A percentile compares a stretch with the other conserved stretches of the same genome.
Evolutionary conservation across 495 filamentous ascomycete genomes (phyloP).

Genomic region (Neurospora sp.): DNA sequence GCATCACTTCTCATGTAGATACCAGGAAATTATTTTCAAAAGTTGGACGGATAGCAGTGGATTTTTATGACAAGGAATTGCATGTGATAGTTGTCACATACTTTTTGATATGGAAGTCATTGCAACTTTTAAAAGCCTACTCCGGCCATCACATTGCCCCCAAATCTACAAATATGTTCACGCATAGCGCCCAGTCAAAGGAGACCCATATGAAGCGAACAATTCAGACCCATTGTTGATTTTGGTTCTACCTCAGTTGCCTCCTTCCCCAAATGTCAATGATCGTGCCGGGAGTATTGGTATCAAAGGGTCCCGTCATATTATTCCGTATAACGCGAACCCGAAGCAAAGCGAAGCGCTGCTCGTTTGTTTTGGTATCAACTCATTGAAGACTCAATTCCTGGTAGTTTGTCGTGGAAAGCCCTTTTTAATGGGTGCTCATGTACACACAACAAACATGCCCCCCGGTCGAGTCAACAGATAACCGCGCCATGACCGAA

Average conservation of each 20-base stretch:
- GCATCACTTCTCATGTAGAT: no score
- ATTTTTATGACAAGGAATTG: not conserved
- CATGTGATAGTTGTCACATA: not conserved
- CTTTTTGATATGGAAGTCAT: not conserved
- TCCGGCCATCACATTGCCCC: not conserved
- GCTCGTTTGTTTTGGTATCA: not conserved
- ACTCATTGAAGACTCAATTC: conserved; percentile 1
- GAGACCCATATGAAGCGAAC: not conserved
- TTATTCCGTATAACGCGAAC: not conserved
- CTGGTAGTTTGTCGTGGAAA: not conserved
- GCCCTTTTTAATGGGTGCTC: not conserved
- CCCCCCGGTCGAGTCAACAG: conserved; percentile 2
- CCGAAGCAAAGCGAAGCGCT: not conserved
- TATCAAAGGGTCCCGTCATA: not conserved
- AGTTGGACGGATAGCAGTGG: not conserved
- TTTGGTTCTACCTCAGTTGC: not conserved
- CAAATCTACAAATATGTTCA: not conserved
- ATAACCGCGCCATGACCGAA: conserved; percentile 23
- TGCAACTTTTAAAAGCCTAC: not conserved
- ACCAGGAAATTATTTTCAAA: no score
- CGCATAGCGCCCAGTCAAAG: not conserved
- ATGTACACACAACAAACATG: not conserved
- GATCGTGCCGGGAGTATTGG: not conserved
- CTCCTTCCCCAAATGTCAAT: not conserved
- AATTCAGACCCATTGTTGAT: not conserved